Evolutionary conservation across 257 asterid species (phyloP), one percentile per base, ranked within the genome.

Genomic region (Lithospermum erythrorhizon): DNA sequence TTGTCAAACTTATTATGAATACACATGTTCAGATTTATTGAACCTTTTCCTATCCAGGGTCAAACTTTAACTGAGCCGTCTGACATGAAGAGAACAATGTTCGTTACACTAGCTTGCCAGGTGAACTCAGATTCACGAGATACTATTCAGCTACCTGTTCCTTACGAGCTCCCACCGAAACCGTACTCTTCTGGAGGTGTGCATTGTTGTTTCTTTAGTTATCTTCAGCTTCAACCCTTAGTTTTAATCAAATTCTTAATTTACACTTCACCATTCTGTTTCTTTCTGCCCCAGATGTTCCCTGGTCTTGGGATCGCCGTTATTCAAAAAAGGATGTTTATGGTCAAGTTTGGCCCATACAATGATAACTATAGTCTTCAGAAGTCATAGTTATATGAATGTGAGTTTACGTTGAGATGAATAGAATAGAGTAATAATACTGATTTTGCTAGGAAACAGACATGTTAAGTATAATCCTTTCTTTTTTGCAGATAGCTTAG

Each of bases 291-390:
- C 59, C 96, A 88, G 96, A 91, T 78, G 73, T 86, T 59, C 96
- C 98, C 8, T 91, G 98, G 96, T 84, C 90, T n/a, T 91, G 98
- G 98, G 96, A 91, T 66, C 90, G 96, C 17, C 72, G 70, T 21
- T 87, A 91, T 56, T 70, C 79, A 5, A 76, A 83, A 80, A 87
- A 81, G 79, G 98, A 91, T 65, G 89, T 86, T 1, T 86, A 88
- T 27, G 94, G 98, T 30, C 82, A 78, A 70, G 89, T 78, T 59
- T 91, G 96, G 96, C 96, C 98, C 5, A 72, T 93, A 73, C 78
- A 76, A 72, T 88, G 85, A 23, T 63, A 80, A 56, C 73, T 89
- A 54, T 78, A 78, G 61, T 19, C 76, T 62, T 73, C 91, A 84
- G 68, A 81, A 68, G 62, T 65, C 71, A 59, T 81, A 83, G 81